Conservation (phyloP, 116 monocot genomes). For the Papilionanthe hybrid region DNA sequence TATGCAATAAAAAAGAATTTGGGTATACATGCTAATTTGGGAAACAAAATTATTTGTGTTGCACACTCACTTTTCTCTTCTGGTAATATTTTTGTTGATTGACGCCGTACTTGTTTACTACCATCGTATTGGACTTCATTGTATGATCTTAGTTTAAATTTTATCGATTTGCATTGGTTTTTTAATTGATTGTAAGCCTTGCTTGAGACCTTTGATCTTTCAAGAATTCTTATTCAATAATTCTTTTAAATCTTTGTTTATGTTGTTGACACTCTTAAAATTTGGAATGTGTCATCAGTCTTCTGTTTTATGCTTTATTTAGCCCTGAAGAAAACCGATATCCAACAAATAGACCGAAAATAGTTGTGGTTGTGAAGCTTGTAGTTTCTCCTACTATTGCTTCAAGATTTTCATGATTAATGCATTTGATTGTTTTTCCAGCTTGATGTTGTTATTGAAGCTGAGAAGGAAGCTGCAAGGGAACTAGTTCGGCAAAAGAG, state of each 20-base stretch:
- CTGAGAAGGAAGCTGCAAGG: constrained; percentile 81
- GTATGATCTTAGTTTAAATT: neutral
- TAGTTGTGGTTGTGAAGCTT: neutral
- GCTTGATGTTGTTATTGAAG: constrained; percentile 90
- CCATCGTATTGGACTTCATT: neutral
- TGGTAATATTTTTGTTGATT: neutral
- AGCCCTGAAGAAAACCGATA: neutral
- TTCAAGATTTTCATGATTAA: constrained; percentile 2
- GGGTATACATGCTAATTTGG: neutral
- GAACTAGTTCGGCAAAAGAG: constrained; percentile 75
- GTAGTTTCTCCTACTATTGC: neutral
- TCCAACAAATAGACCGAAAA: neutral
- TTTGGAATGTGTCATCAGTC: neutral
- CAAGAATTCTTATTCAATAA: neutral
- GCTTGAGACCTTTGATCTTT: neutral
- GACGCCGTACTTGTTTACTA: neutral
- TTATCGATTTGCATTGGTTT: neutral
- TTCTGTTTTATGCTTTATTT: neutral
- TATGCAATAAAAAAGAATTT: neutral
- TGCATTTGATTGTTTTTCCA: constrained; percentile 15
- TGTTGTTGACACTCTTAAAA: neutral
- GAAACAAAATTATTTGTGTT: neutral
- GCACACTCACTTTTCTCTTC: neutral
- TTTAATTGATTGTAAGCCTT: neutral
- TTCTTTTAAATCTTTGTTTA: neutral